phyloP scores from a whole-genome alignment of 805 yeast genomes.

The Starmerella apicola region DNA sequence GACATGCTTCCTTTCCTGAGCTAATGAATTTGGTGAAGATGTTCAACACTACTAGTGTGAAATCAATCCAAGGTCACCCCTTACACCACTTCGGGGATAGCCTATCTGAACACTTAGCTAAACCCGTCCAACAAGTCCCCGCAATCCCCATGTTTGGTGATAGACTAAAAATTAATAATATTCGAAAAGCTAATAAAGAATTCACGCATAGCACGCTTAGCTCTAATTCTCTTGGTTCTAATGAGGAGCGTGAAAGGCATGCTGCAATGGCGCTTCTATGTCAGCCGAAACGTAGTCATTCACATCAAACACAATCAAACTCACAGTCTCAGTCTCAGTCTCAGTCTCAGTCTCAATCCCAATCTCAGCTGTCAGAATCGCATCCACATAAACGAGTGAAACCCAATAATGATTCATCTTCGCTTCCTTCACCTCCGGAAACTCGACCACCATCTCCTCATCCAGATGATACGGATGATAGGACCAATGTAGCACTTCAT shows the following conservation, averaged over 20 bases:
- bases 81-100: no score
- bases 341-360: neutral
- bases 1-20: conserved; percentile 27
- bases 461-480: no score
- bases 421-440: neutral
- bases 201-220: neutral
- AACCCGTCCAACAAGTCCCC: no score
- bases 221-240: neutral
- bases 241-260: conserved; percentile 2
- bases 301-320: neutral
- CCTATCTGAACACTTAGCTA: no score
- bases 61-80: conserved; percentile 9
- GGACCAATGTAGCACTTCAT: no score
- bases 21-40: conserved; percentile 15
- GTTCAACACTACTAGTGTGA: conserved; percentile 11
- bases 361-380: neutral
- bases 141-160: neutral
- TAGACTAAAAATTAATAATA: neutral
- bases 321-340: neutral
- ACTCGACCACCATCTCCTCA: neutral
- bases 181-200: neutral
- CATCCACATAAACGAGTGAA: no score
- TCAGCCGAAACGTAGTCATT: no score
- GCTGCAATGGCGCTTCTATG: conserved; percentile 1
- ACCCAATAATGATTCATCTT: no score